These are phyloP conservation scores for Polychaeton citri DNA, from an alignment of 2,329 filamentous ascomycete genomes.

Conservation along the genomic window DNA sequence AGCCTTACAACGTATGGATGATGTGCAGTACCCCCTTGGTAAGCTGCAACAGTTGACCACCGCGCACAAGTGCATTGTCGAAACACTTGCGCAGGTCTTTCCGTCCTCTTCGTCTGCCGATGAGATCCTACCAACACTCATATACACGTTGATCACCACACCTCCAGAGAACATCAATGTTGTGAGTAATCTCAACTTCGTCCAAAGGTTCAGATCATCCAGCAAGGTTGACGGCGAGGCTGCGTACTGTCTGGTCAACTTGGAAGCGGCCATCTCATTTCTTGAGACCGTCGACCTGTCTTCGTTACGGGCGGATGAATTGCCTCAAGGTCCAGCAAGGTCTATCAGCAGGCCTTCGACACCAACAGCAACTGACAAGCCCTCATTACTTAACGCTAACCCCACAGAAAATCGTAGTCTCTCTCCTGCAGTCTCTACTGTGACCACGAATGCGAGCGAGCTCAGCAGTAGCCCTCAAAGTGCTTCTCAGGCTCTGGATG, in stretches of 20 bases:
- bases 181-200: slow-evolving; percentile 89
- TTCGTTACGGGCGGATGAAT: slow-evolving; percentile 68
- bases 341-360: slow-evolving; percentile 33
- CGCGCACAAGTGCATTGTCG: slow-evolving; percentile 88
- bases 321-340: slow-evolving; percentile 53
- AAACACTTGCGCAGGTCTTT: slow-evolving; percentile 56
- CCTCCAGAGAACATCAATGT: slow-evolving; percentile 75
- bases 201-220: slow-evolving; percentile 78
- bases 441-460: slow-evolving; percentile 14
- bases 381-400: slow-evolving; percentile 23
- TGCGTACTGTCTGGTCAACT: slow-evolving; percentile 89
- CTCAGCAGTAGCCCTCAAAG: slow-evolving; percentile 6
- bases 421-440: slow-evolving; percentile 20
- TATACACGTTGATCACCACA: slow-evolving; percentile 87
- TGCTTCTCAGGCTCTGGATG: slow-evolving; percentile 2
- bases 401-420: slow-evolving; percentile 13
- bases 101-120: slow-evolving; percentile 78
- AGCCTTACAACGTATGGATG: slow-evolving; percentile 68
- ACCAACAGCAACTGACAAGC: slow-evolving; percentile 28
- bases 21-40: slow-evolving; percentile 74
- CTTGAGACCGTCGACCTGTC: slow-evolving; percentile 90
- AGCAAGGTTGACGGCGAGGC: slow-evolving; percentile 84
- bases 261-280: slow-evolving; percentile 90
- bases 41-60: slow-evolving; percentile 82
- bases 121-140: slow-evolving; percentile 91